Evolutionary conservation across 306 rosid species (phyloP).

Genomic region (Sicyos edulis): DNA sequence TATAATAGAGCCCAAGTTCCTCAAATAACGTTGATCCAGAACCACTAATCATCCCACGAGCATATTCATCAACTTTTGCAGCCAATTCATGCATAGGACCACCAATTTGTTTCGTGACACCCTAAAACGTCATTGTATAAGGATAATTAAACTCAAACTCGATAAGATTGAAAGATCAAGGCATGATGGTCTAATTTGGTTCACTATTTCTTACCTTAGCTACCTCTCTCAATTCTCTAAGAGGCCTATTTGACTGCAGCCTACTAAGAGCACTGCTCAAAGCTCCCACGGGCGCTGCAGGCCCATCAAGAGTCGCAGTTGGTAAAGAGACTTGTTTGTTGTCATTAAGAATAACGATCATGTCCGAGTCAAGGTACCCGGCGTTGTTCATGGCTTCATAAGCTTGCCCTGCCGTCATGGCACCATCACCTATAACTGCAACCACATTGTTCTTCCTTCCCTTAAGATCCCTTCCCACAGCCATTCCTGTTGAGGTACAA

Average conservation of each 20-base stretch:
- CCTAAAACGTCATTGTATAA: slow-evolving; percentile 43
- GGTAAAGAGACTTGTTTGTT: slow-evolving; percentile 94
- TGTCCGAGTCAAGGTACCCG: slow-evolving; percentile 92
- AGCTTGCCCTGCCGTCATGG: slow-evolving; percentile 99
- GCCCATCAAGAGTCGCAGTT: slow-evolving; percentile 92
- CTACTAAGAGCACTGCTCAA: slow-evolving; percentile 97
- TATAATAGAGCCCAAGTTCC: slow-evolving; percentile 96
- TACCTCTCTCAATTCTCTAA: slow-evolving; percentile 92
- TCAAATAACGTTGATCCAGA: slow-evolving; percentile 87
- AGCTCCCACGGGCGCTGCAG: slow-evolving; percentile 92
- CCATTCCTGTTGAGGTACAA: slow-evolving; percentile 58
- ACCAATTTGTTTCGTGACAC: slow-evolving; percentile 75
- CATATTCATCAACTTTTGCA: slow-evolving; percentile 97
- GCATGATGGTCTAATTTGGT: neutral
- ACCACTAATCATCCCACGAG: slow-evolving; percentile 99
- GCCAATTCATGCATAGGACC: slow-evolving; percentile 96
- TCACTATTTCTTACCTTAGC: slow-evolving; percentile 53
- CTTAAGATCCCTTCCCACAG: slow-evolving; percentile 95
- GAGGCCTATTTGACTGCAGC: slow-evolving; percentile 84
- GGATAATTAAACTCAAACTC: slow-evolving; percentile 19
- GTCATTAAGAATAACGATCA: slow-evolving; percentile 97
- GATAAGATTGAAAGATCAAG: slow-evolving; percentile 7
- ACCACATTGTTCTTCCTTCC: slow-evolving; percentile 67
- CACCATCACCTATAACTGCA: slow-evolving; percentile 94
- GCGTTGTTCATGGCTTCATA: slow-evolving; percentile 99